A percentile compares a stretch with the other conserved stretches of the same genome.
Conservation (phyloP, 1,139 yeast genomes). For the Hansenula lynferdii region DNA sequence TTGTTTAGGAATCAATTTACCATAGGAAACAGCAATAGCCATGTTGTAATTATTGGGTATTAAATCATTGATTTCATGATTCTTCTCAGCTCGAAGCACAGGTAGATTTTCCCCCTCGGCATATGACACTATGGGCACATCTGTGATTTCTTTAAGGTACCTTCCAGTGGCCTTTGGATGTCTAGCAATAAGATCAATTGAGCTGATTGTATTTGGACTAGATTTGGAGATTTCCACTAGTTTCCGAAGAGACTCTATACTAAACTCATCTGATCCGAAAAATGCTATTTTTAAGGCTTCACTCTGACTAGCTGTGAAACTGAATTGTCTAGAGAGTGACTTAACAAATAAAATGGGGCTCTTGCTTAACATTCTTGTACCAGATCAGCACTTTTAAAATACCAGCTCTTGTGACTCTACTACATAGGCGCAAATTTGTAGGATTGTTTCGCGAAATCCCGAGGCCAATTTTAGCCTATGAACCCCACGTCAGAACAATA, state of each 20-base stretch:
- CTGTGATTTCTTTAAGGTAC: conserved; percentile 48
- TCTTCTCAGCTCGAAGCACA: conserved; percentile 55
- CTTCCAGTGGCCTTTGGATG: conserved; percentile 72
- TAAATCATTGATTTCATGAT: conserved; percentile 42
- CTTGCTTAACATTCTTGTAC: no score
- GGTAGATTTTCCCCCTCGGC: conserved; percentile 32
- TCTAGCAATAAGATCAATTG: conserved; percentile 62
- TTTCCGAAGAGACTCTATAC: conserved; percentile 50
- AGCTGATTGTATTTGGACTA: conserved; percentile 30
- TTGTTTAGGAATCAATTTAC: conserved; percentile 63
- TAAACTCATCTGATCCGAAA: conserved; percentile 81
- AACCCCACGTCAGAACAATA: no score
- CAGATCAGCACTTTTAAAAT: no score
- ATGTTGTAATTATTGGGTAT: conserved; percentile 42
- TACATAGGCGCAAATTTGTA: no score
- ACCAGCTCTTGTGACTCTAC: no score
- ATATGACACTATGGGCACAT: conserved; percentile 32
- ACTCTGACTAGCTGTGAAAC: no score
- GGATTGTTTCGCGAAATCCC: no score
- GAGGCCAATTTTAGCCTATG: no score
- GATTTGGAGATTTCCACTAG: conserved; percentile 33
- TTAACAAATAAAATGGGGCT: no score
- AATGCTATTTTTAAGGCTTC: conserved; percentile 27
- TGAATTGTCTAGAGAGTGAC: no score
- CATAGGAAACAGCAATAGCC: conserved; percentile 88